Base-by-base conservation (phyloP, 2,329 filamentous ascomycete genomes). In the Lachnellula hyalina region DNA sequence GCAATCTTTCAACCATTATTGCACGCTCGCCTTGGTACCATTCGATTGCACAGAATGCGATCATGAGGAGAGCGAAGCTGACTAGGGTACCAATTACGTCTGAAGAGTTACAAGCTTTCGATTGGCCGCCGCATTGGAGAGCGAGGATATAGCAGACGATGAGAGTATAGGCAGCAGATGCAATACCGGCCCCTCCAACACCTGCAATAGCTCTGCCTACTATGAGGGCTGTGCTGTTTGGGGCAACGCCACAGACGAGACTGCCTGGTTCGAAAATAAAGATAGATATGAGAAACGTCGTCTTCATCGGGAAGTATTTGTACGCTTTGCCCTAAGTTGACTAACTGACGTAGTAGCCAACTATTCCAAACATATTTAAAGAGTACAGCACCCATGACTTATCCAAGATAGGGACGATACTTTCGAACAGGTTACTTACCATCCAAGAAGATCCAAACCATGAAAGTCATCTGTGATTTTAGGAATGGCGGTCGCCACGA, bases 401-500 rank as follows among this genome's bases (percentile, higher is more conserved):
- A 8, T 9, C 25, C 8, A 8, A 8, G 25, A 28, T 8, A 28
- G 25, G 25, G 25, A 28, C 6, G 25, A 5, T 1, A 1, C 25
- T 25, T 25, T 25, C 25, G 25, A 25, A 7, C 7, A 8, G 2
- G 5, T 28, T 28, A 28, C 25, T 28, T 28, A 85, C 82, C 82
- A 85, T 21, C 77, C 76, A 12, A 77, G 58, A 70, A 68, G 15
- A 71, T 75, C 68, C 72, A 74, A 59, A 74, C 74, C 28, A 73
- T 80, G 64, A 77, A 81, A 65, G 72, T 78, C 49, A 32, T 67
- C 75, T 1, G 79, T 81, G 62, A 82, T 81, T 57, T 77, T 77
- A 9, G 79, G 79, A 41, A 82, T 80, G 9, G 78, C 79, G 0
- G 78, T 81, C 4, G 77, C 77, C n/a, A 82, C 75, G 53, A 82